phyloP scores from a whole-genome alignment of 1,284 basidiomycete genomes.

The Gomphus sp. region DNA sequence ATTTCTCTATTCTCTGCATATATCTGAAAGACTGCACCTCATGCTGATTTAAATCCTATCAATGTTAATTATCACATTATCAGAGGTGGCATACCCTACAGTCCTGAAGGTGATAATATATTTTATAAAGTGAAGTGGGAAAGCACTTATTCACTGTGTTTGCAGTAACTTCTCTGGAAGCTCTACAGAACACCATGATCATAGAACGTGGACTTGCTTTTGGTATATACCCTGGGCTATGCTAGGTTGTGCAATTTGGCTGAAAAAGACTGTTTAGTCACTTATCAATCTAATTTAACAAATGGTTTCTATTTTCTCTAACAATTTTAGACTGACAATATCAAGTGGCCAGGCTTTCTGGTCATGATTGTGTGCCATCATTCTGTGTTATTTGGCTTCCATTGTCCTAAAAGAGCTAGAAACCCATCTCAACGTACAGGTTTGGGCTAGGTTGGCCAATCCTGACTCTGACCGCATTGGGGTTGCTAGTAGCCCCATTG shows the following conservation, averaged over 20 bases:
- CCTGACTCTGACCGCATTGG: too few relatives aligned
- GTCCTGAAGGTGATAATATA: slow-evolving; percentile 23
- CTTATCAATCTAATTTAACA: too few relatives aligned
- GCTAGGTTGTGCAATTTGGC: neutral
- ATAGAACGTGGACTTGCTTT: slow-evolving; percentile 42
- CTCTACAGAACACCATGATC: slow-evolving; percentile 23
- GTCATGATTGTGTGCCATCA: too few relatives aligned
- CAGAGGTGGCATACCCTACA: slow-evolving; percentile 38
- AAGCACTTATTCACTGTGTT: slow-evolving; percentile 9
- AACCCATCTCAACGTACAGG: too few relatives aligned
- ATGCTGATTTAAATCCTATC: slow-evolving; percentile 27
- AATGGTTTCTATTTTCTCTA: slow-evolving; percentile 38
- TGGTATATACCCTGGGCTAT: slow-evolving; percentile 10
- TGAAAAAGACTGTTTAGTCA: slow-evolving; percentile 37
- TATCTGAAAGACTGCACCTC: slow-evolving; percentile 44
- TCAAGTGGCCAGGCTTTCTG: too few relatives aligned
- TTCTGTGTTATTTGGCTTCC: too few relatives aligned
- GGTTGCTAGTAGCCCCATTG: too few relatives aligned
- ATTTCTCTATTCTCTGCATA: slow-evolving; percentile 44
- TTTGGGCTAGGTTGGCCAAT: too few relatives aligned
- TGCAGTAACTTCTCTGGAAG: slow-evolving; percentile 28
- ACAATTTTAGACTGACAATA: neutral
- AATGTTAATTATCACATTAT: slow-evolving; percentile 25
- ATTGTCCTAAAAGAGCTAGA: too few relatives aligned
- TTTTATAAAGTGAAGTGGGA: neutral